These are phyloP conservation scores for Alectoria sarmentosa DNA, from an alignment of 495 filamentous ascomycete genomes.

Conservation along the genomic window DNA sequence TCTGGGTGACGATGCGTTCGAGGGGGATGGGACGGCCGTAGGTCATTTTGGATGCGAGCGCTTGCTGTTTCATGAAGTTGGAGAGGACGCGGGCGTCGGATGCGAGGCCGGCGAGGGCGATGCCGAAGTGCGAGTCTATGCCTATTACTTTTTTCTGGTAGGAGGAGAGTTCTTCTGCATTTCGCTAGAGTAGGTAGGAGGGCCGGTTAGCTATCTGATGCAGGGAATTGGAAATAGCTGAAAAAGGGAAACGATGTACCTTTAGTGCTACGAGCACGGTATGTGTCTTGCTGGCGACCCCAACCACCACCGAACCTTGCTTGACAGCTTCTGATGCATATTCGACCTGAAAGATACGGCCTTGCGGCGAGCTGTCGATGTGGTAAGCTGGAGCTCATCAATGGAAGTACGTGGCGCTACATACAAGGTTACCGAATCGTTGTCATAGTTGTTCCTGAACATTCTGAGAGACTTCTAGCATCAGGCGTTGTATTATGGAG, in stretches of 20 bases:
- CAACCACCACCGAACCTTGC: slow-evolving; percentile 96
- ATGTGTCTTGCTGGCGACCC: slow-evolving; percentile 95
- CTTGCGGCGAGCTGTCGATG: slow-evolving; percentile 80
- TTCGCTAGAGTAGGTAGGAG: slow-evolving; percentile 53
- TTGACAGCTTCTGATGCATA: slow-evolving; percentile 98
- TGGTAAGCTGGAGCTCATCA: slow-evolving; percentile 23
- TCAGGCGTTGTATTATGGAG: neutral
- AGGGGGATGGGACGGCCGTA: slow-evolving; percentile 90
- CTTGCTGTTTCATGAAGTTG: slow-evolving; percentile 99
- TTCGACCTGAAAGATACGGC: slow-evolving; percentile 98
- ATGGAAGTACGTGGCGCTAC: slow-evolving; percentile 29
- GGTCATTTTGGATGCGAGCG: slow-evolving; percentile 86
- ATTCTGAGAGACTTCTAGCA: slow-evolving; percentile 45
- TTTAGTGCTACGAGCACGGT: slow-evolving; percentile 93
- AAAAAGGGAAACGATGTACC: slow-evolving; percentile 45
- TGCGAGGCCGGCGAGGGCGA: slow-evolving; percentile 93
- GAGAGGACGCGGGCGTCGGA: slow-evolving; percentile 98
- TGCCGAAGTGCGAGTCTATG: slow-evolving; percentile 90
- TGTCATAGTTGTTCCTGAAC: slow-evolving; percentile 99
- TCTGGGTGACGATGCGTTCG: slow-evolving; percentile 77
- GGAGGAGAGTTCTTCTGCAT: slow-evolving; percentile 97
- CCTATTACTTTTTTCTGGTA: slow-evolving; percentile 99
- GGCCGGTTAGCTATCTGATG: slow-evolving; percentile 13
- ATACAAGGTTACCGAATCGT: slow-evolving; percentile 99
- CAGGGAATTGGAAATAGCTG: neutral